phyloP scores from a whole-genome alignment of 345 rosid genomes.

The Psidium friedrichsthalianum region DNA sequence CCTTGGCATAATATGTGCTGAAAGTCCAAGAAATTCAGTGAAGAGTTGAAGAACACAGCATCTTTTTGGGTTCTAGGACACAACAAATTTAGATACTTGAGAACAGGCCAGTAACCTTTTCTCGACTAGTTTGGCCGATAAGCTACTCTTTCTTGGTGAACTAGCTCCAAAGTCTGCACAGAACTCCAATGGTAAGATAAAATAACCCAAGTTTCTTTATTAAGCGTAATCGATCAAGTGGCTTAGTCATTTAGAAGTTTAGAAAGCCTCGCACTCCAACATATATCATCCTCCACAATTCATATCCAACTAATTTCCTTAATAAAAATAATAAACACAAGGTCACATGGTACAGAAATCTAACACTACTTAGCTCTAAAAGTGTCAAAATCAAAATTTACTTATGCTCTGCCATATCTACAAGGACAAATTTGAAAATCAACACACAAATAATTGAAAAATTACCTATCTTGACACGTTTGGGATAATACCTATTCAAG shows the following conservation, averaged over 20 bases:
- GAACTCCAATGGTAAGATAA: neutral
- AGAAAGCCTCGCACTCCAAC: neutral
- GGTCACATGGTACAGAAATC: neutral
- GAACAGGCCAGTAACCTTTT: slow-evolving; percentile 35
- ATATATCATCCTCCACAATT: neutral
- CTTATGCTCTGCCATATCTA: neutral
- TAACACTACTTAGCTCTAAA: neutral
- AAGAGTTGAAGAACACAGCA: neutral
- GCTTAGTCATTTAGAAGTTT: neutral
- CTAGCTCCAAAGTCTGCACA: slow-evolving; percentile 50
- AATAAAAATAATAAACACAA: neutral
- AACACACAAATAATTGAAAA: neutral
- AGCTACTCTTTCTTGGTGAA: slow-evolving; percentile 46
- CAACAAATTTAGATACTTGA: neutral
- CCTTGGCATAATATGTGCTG: slow-evolving; percentile 49
- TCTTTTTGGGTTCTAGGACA: neutral
- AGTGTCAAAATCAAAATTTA: neutral
- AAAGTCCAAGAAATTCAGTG: neutral
- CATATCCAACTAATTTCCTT: neutral
- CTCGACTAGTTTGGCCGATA: slow-evolving; percentile 31
- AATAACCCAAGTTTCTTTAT: too few relatives aligned
- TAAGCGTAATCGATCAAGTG: neutral
- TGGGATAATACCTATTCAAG: neutral
- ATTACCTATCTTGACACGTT: neutral
- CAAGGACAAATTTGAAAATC: neutral